Percentiles rank a stretch among this genome's conserved stretches.
Conservation (phyloP, 192 early-diverging fungal species). For the Bifiguratus adelaidae region DNA sequence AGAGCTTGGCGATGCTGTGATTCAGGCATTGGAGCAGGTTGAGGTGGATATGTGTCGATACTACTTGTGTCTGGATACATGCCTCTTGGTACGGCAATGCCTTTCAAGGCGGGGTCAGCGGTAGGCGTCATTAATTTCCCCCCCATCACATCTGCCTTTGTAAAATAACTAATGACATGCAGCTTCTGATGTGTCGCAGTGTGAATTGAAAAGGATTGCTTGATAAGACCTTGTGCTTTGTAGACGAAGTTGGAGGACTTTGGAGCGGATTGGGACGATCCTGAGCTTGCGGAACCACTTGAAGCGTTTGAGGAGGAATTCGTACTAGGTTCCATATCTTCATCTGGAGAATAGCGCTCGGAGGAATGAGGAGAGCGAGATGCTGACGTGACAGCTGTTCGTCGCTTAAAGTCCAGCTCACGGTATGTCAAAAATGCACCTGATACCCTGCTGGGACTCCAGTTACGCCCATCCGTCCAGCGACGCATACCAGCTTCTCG, state of each 20-base stretch:
- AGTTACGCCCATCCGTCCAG: slow-evolving; percentile 87
- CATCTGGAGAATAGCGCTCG: not conserved
- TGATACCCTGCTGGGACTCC: slow-evolving; percentile 80
- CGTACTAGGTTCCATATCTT: too few species aligned
- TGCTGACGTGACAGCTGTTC: slow-evolving; percentile 16
- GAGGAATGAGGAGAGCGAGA: slow-evolving; percentile 18
- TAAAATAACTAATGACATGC: slow-evolving; percentile 87
- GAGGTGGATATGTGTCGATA: slow-evolving; percentile 8
- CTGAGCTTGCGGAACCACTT: not conserved
- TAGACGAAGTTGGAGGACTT: slow-evolving; percentile 25
- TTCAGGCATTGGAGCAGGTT: not conserved
- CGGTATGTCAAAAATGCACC: slow-evolving; percentile 87
- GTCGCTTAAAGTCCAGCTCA: slow-evolving; percentile 62
- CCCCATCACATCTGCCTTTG: slow-evolving; percentile 62
- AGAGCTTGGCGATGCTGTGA: not conserved
- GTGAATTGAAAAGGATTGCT: slow-evolving; percentile 81
- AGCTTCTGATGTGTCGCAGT: slow-evolving; percentile 70
- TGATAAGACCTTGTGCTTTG: slow-evolving; percentile 76
- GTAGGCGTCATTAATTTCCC: slow-evolving; percentile 59
- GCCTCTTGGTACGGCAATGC: slow-evolving; percentile 63
- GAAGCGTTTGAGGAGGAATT: slow-evolving; percentile 5
- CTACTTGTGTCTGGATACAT: slow-evolving; percentile 72
- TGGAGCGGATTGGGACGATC: not conserved
- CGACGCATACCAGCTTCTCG: slow-evolving; percentile 83
- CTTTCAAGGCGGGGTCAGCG: slow-evolving; percentile 47